phyloP scores from a whole-genome alignment of 257 asterid species.

The Plantago elongata region DNA sequence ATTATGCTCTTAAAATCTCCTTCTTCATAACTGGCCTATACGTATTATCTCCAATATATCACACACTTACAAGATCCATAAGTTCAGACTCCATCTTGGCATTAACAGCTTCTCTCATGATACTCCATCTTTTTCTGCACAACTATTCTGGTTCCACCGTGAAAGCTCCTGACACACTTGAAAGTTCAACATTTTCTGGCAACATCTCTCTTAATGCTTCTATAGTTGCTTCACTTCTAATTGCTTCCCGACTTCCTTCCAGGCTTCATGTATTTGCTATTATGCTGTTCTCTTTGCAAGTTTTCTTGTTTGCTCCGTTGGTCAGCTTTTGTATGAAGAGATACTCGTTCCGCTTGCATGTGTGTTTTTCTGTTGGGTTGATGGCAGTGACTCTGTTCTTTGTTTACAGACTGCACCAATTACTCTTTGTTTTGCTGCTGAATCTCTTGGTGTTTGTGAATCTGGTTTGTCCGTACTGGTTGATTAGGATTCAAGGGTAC shows the following conservation, averaged over 20 bases:
- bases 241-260: slow-evolving; percentile 88
- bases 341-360: slow-evolving; percentile 59
- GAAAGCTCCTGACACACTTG: slow-evolving; percentile 49
- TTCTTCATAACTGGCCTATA: slow-evolving; percentile 73
- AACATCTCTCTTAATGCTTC: slow-evolving; percentile 69
- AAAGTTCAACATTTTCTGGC: slow-evolving; percentile 43
- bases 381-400: slow-evolving; percentile 48
- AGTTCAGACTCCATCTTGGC: slow-evolving; percentile 95
- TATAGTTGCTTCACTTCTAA: slow-evolving; percentile 80
- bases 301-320: slow-evolving; percentile 83
- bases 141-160: slow-evolving; percentile 38
- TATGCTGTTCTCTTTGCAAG: slow-evolving; percentile 84
- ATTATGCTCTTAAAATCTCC: slow-evolving; percentile 54
- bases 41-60: slow-evolving; percentile 74
- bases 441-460: slow-evolving; percentile 60
- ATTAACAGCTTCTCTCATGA: slow-evolving; percentile 56
- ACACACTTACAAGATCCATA: slow-evolving; percentile 81
- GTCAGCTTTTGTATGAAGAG: slow-evolving; percentile 70
- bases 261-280: slow-evolving; percentile 79
- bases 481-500: slow-evolving; percentile 82
- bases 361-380: slow-evolving; percentile 58
- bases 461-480: slow-evolving; percentile 85
- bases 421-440: slow-evolving; percentile 57
- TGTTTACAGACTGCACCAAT: slow-evolving; percentile 45
- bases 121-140: slow-evolving; percentile 46